Evolutionary conservation across 1,284 basidiomycete genomes (phyloP).

Genomic region (Hymenochaete sp.): DNA sequence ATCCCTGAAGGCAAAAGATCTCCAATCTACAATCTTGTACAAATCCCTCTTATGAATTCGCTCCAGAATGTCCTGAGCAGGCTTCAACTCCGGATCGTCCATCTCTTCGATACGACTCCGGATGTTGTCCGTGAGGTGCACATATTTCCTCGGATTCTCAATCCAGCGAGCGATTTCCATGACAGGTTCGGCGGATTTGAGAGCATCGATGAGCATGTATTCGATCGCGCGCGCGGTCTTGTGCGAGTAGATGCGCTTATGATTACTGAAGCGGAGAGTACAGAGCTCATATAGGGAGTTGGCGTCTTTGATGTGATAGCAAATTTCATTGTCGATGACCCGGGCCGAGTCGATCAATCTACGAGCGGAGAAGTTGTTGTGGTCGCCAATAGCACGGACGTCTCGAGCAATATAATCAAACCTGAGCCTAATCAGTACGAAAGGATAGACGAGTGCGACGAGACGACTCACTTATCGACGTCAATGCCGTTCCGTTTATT

Average conservation of each 20-base stretch:
- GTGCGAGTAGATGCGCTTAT: constrained; percentile 71
- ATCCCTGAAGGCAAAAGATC: constrained; percentile 46
- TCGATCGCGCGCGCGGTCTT: constrained; percentile 74
- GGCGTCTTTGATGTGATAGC: constrained; percentile 71
- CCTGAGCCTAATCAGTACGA: constrained; percentile 27
- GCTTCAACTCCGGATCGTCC: constrained; percentile 43
- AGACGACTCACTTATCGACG: constrained; percentile 59
- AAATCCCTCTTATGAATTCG: constrained; percentile 54
- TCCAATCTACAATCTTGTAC: constrained; percentile 62
- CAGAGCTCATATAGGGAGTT: constrained; percentile 67
- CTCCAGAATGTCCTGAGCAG: constrained; percentile 48
- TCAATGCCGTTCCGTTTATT: constrained; percentile 73
- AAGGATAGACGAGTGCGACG: neutral
- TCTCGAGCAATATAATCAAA: constrained; percentile 76
- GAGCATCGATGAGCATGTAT: constrained; percentile 69
- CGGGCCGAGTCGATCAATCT: constrained; percentile 66
- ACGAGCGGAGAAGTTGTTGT: constrained; percentile 43
- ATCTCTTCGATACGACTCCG: constrained; percentile 49
- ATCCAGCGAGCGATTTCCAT: constrained; percentile 52
- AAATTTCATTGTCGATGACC: constrained; percentile 64
- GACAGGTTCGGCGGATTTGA: constrained; percentile 53
- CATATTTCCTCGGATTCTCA: constrained; percentile 46
- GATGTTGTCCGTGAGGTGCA: constrained; percentile 61
- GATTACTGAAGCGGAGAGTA: constrained; percentile 61
- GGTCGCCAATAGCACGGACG: constrained; percentile 59